Evolutionary conservation across 2,329 filamentous ascomycete species (phyloP), one percentile per base, ranked within the genome.

Genomic region (Emmonsiellopsis sp.): DNA sequence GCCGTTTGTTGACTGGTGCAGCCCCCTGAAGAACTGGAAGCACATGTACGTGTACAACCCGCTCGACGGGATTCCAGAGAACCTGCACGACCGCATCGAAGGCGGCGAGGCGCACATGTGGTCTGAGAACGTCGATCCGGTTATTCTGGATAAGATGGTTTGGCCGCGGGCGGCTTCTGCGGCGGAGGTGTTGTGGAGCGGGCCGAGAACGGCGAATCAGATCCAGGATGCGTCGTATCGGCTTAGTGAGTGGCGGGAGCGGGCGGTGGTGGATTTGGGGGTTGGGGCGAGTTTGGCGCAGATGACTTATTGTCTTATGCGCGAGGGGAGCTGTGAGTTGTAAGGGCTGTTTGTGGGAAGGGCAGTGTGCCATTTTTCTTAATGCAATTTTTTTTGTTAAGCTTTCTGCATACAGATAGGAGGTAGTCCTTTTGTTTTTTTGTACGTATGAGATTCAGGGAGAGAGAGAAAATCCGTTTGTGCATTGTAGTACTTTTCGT

Each of bases 21-120:
- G 75, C 0, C 90, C 90, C 1, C 77, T 77, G 64, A 89, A 95
- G 74, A 87, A 81, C 72, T 95, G 90, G 90, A 80, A 83, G 6
- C 75, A 88, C 31, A 79, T 92, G 55, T 95, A 95, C 76, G 80
- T 82, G 16, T 87, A 92, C 68, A 85, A 95, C 65, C 89, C 89
- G 0, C 73, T 83, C 3, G 76, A 73, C 2, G 81, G 80, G 45
- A 76, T 95, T 4, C 79, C 84, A 0, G 71, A 70, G 8, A 76
- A 83, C 30, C 69, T 82, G 43, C 80, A 82, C 30, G 77, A 84
- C 63, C 78, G 88, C 10, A 84, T 95, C 2, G 68, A 93, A 7
- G 90, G 90, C 44, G 90, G 89, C 30, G 90, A 95, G 72, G 82
- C 85, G 13, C 86, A 87, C 53, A 80, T 89, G 54, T 95, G 89